Evolutionary conservation across 352 stramenopile genomes (phyloP).

Genomic region (Phytopythium ostracodes): DNA sequence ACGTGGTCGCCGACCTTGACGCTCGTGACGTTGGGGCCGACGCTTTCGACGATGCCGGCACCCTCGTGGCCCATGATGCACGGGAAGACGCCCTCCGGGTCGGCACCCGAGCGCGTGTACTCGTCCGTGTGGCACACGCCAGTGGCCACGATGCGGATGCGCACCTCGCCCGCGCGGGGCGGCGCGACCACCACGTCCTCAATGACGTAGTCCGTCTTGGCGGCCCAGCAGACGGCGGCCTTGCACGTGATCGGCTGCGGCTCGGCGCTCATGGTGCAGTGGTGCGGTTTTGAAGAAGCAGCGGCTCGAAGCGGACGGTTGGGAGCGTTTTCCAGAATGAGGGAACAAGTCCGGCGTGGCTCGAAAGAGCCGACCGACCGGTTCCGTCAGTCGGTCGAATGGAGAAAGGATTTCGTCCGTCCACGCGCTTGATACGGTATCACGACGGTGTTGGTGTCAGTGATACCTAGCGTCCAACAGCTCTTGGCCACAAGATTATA

Average conservation of each 20-base stretch:
- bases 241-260: constrained; percentile 85
- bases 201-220: constrained; percentile 81
- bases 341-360: not conserved
- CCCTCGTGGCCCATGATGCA: constrained; percentile 88
- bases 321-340: not conserved
- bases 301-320: not conserved
- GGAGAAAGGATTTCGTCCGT: not conserved
- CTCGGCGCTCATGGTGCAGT: constrained; percentile 47
- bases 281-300: not conserved
- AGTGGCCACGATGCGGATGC: constrained; percentile 81
- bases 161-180: constrained; percentile 67
- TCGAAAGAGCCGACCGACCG: not conserved
- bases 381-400: not conserved
- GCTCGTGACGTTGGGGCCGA: constrained; percentile 69
- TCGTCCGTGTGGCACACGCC: constrained; percentile 88
- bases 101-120: constrained; percentile 77
- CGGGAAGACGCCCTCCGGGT: constrained; percentile 81
- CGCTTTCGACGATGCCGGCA: constrained; percentile 80
- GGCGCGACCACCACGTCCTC: constrained; percentile 77
- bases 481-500: not conserved
- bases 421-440: not conserved
- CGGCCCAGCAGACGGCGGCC: constrained; percentile 83
- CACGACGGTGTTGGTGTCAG: too few species aligned
- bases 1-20: constrained; percentile 89
- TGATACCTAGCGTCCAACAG: too few species aligned